Conservation (phyloP, 208 protist species). For the Leishmania arabica region DNA sequence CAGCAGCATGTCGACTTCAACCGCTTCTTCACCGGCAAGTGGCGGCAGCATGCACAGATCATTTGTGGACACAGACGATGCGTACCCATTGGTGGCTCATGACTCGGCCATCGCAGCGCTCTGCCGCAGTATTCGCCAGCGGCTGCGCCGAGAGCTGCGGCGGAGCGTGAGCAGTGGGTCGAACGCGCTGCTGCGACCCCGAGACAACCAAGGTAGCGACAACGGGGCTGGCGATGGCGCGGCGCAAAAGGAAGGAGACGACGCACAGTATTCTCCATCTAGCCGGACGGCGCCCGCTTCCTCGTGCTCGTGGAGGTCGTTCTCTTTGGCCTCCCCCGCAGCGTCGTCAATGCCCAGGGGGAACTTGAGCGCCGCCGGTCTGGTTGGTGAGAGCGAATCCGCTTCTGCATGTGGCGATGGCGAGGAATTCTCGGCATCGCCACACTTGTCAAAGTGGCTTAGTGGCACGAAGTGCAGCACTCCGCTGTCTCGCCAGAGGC, state of each 20-base stretch:
- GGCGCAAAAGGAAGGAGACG: not conserved
- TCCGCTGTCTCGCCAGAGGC: not conserved
- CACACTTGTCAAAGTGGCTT: not conserved
- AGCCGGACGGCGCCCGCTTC: not conserved
- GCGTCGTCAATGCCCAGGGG: not conserved
- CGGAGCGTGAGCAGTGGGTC: constrained; percentile 4
- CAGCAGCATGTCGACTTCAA: not conserved
- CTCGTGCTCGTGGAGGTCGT: not conserved
- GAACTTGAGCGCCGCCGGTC: not conserved
- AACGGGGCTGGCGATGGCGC: not conserved
- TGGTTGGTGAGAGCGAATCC: not conserved
- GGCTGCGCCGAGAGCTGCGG: constrained; percentile 19
- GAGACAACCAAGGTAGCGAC: not conserved
- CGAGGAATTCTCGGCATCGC: not conserved
- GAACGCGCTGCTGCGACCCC: not conserved
- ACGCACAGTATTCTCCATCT: no score
- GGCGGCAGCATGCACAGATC: constrained; percentile 5
- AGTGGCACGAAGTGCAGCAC: not conserved
- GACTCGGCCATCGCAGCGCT: constrained; percentile 26
- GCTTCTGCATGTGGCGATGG: not conserved
- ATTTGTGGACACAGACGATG: constrained; percentile 15
- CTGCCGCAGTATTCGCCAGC: constrained; percentile 25
- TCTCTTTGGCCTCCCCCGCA: not conserved
- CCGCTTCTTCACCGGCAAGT: constrained; percentile 4
- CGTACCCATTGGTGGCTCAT: constrained; percentile 16